Percentiles rank a stretch among this genome's conserved stretches.
These are phyloP conservation scores for Sonneratia caseolaris DNA, from an alignment of 345 rosid species.

Conservation along the genomic window DNA sequence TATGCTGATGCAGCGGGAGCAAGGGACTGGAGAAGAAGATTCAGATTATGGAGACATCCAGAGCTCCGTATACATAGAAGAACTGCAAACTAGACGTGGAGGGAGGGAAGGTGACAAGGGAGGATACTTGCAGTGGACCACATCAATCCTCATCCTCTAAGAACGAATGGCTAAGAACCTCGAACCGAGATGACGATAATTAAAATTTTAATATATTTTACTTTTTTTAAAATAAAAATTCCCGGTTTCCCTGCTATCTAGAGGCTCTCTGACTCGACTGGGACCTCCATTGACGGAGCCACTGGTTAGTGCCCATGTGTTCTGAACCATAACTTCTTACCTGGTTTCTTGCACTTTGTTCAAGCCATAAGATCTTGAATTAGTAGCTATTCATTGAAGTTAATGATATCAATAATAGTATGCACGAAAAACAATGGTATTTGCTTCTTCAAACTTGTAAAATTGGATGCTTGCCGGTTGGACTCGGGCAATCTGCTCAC, in stretches of 20 bases:
- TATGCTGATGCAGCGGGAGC: neutral
- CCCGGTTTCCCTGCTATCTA: too few relatives aligned
- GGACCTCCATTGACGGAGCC: neutral
- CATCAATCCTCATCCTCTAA: conserved; percentile 8
- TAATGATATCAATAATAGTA: too few relatives aligned
- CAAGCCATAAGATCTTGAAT: too few relatives aligned
- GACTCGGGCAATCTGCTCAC: too few relatives aligned
- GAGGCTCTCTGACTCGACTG: neutral
- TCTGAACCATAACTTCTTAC: neutral
- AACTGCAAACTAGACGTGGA: neutral
- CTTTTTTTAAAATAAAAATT: too few relatives aligned
- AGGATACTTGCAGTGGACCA: conserved; percentile 4
- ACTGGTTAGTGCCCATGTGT: neutral
- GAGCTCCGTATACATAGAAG: neutral
- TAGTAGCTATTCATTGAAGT: too few relatives aligned
- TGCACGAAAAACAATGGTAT: too few relatives aligned
- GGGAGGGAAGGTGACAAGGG: conserved; percentile 1
- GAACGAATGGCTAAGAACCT: conserved; percentile 3
- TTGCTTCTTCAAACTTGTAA: too few relatives aligned
- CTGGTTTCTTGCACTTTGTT: neutral
- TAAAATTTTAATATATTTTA: too few relatives aligned
- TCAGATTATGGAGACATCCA: neutral
- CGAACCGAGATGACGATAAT: neutral
- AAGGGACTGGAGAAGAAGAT: neutral
- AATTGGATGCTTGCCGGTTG: too few relatives aligned